Evolutionary conservation across 192 early-diverging fungal genomes (phyloP), one percentile per base, ranked within the genome.

Genomic region (Spizellomyces punctatus): DNA sequence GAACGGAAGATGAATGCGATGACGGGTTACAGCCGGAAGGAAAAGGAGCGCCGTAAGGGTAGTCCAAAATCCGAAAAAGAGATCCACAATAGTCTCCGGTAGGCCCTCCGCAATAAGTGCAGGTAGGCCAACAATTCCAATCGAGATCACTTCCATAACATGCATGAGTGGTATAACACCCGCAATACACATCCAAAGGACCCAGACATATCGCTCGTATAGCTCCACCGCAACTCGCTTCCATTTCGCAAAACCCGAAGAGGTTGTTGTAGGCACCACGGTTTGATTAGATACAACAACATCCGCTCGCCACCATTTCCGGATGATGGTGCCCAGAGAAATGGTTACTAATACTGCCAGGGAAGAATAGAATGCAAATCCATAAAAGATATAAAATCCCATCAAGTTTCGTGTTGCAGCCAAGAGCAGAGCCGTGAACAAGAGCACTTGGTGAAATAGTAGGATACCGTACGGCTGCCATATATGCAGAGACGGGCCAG

Each of bases 291-390:
- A 46, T 9, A 10, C 46, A 56, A 17, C 47, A 0, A 46, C 56
- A n/a, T 17, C 59, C 16, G 14, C 22, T 5, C 42, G 59, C 59
- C 17, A 61, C 59, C n/a, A 6, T 61, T 5, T 42, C 42, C 42
- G 22, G 16, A 42, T 41, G 14, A 42, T 61, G 17, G 12, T 19
- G 50, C 50, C 14, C 14, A 54, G 12, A n/a, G 50, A 54, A 19
- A 54, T 19, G 50, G 70, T 80, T 16, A 77, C 46, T 8, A 46
- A 71, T 43, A 77, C 63, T 6, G 79, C 69, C 52, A 76, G 44
- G 12, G 72, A 42, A 17, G 64, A 64, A 46, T 55, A 80, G 48
- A 80, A 77, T 9, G 75, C 67, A 63, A 62, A 75, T 27, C 77
- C 68, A 44, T 45, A 46, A n/a, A 78, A 14, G 47, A 78, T 61